These are phyloP conservation scores for Tolypocladium endophyticum DNA, from an alignment of 2,329 filamentous ascomycete genomes.

Conservation along the genomic window DNA sequence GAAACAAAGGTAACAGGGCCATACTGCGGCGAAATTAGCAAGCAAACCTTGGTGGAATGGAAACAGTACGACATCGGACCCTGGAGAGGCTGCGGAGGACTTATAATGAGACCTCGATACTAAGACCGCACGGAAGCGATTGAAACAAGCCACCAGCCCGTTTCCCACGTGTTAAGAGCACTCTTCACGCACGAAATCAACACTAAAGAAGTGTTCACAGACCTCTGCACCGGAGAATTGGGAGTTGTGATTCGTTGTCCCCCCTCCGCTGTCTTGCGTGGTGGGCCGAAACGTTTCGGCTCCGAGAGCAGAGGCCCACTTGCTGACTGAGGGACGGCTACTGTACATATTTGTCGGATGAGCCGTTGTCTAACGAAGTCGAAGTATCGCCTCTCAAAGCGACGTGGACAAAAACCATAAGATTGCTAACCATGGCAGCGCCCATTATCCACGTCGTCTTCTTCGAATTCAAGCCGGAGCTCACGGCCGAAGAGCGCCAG, in stretches of 20 bases:
- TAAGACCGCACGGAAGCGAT: background rate
- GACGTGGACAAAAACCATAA: background rate
- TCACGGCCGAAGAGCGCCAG: conserved; percentile 2
- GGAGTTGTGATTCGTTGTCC: background rate
- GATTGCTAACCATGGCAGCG: background rate
- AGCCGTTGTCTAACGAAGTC: background rate
- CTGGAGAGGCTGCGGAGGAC: background rate
- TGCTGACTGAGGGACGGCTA: background rate
- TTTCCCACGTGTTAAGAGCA: background rate
- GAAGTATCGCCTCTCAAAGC: background rate
- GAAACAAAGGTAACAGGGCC: background rate
- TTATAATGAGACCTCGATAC: background rate
- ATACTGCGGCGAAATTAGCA: background rate
- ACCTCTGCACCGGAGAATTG: background rate
- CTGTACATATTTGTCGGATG: background rate
- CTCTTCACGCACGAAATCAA: background rate
- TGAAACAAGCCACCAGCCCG: background rate
- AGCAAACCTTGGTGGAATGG: background rate
- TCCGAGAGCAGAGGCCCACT: background rate
- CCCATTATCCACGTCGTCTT: conserved; percentile 10
- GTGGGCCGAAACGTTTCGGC: background rate
- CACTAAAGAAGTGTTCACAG: background rate
- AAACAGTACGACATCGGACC: background rate
- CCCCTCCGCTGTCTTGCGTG: background rate
- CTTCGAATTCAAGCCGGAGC: conserved; percentile 9